Conservation (phyloP, 129 eudicot genomes). For the Artemisia argyi region DNA sequence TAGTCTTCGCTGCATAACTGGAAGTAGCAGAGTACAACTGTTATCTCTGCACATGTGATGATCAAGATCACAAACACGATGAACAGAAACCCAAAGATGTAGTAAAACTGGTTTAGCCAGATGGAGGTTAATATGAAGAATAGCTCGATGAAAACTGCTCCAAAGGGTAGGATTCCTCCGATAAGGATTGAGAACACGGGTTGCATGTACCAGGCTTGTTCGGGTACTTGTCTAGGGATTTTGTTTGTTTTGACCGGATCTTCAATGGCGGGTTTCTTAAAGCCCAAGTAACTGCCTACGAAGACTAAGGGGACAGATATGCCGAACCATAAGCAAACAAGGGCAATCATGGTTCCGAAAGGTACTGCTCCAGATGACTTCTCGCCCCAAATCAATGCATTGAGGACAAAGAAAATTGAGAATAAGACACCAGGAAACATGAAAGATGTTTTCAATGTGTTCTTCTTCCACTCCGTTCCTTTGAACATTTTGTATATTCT, state of each 20-base stretch:
- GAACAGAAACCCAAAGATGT: slow-evolving; percentile 89
- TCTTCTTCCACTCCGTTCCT: slow-evolving; percentile 85
- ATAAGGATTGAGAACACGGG: slow-evolving; percentile 82
- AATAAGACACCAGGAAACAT: slow-evolving; percentile 89
- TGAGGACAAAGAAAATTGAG: slow-evolving; percentile 69
- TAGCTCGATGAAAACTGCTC: slow-evolving; percentile 88
- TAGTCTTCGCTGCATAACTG: slow-evolving; percentile 92
- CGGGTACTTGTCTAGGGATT: slow-evolving; percentile 89
- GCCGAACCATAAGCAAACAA: slow-evolving; percentile 85
- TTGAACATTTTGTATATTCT: slow-evolving; percentile 89
- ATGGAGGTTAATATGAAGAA: slow-evolving; percentile 89
- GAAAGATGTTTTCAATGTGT: slow-evolving; percentile 79
- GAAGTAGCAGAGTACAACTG: slow-evolving; percentile 82
- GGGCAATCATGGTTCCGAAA: slow-evolving; percentile 91
- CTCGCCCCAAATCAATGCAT: slow-evolving; percentile 90
- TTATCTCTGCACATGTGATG: slow-evolving; percentile 84
- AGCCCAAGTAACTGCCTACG: slow-evolving; percentile 90
- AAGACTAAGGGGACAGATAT: slow-evolving; percentile 96
- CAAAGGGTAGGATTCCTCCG: slow-evolving; percentile 92
- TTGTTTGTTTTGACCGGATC: slow-evolving; percentile 91
- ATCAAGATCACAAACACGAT: slow-evolving; percentile 78
- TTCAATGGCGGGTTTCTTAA: slow-evolving; percentile 80
- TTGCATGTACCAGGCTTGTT: slow-evolving; percentile 96
- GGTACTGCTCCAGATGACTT: slow-evolving; percentile 96
- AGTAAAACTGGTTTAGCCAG: slow-evolving; percentile 90